These are phyloP conservation scores for Paraphaeosphaeria sporulosa DNA, from an alignment of 2,329 filamentous ascomycete species.

Conservation along the genomic window DNA sequence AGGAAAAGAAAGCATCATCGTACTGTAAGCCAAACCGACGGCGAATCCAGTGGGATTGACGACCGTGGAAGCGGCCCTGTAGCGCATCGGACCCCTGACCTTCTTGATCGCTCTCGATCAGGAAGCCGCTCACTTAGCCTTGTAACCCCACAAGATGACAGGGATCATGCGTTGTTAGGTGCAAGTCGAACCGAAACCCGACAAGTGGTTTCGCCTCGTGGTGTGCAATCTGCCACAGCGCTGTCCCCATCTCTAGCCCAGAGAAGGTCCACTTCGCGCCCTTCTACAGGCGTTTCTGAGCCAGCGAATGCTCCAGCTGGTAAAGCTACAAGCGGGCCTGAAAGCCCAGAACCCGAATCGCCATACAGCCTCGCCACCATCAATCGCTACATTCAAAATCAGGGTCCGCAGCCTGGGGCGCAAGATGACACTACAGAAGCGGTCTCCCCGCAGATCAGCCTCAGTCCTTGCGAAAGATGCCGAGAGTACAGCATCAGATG, in stretches of 20 bases:
- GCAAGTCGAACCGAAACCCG: neutral
- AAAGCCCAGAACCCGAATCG: constrained; percentile 6
- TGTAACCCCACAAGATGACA: constrained; percentile 10
- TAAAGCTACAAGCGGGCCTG: neutral
- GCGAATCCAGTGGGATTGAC: neutral
- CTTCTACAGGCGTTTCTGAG: neutral
- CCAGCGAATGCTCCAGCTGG: neutral
- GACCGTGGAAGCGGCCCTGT: neutral
- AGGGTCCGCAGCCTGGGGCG: constrained; percentile 6
- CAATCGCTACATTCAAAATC: constrained; percentile 6
- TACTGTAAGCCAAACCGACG: neutral
- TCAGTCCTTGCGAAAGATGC: neutral
- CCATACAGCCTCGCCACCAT: constrained; percentile 11
- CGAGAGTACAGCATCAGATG: constrained; percentile 79
- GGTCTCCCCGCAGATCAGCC: neutral
- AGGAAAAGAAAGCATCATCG: constrained; percentile 2
- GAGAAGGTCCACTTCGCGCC: neutral
- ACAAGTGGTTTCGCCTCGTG: neutral
- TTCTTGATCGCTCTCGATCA: neutral
- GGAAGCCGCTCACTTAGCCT: constrained; percentile 7
- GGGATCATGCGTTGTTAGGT: constrained; percentile 6
- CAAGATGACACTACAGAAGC: neutral
- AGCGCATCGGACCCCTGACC: neutral
- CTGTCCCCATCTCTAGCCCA: neutral
- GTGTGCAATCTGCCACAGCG: neutral